Evolutionary conservation across 1,139 yeast species (phyloP), one percentile per base, ranked within the genome.

Genomic region (Insectozyma bohioensis): DNA sequence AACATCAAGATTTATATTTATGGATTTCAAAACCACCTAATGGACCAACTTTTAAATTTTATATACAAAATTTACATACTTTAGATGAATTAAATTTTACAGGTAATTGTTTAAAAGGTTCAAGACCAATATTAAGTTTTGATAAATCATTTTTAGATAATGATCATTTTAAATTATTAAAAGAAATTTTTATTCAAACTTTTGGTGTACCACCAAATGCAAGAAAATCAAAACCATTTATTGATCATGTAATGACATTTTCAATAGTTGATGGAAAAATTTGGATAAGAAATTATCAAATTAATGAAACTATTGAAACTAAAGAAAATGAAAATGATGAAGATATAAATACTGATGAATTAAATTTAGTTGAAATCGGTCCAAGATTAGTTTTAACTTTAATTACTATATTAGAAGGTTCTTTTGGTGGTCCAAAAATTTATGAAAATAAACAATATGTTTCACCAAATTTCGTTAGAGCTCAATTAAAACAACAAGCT

Each of bases 1-100:
- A 94, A 65, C 97, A 92, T 62, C 86, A 82, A 61, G 99, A 92
- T 65, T 77, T 92, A 54, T 92, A 94, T 60, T 63, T 92, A 58
- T 92, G 97, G 97, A 62, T 92, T 46, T 76, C 96, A 25, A 90
- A 92, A 63, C 95, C 97, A 17, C 98, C 98, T 30, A 92, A 92
- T 58, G 99, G 99, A 1, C 99, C 99, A 37, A 90, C 97, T 16
- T 70, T 85, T 53, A 92, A 94, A 63, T 90, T 92, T 61, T 95
- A 85, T 58, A 75, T 92, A 41, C 97, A 92, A 62, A 94, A 92
- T 62, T 72, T 92, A 64, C 98, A 94, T 61, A 92, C 97, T 26
- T 80, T 88, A 71, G 96, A 90, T 56, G 99, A 92, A 61, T 73
- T 92, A 47, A 88, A 94, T 60, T 92, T 92, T 64, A 88, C 95